Conservation (phyloP, 2,329 filamentous ascomycete genomes). For the Colletotrichum sp. region DNA sequence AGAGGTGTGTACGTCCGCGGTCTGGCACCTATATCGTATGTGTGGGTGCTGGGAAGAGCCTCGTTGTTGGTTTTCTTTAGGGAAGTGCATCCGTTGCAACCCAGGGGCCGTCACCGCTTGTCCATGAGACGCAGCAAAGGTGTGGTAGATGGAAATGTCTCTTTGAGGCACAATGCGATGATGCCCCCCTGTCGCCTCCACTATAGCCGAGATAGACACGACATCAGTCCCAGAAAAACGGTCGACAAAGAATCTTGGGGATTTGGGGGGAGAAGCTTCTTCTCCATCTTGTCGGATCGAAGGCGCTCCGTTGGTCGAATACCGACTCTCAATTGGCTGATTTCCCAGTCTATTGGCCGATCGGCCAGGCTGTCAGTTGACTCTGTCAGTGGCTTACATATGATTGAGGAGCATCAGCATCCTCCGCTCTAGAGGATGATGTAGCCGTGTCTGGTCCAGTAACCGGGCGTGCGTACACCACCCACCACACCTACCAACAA, state of each 20-base stretch:
- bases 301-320: not conserved
- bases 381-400: not conserved
- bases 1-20: not conserved
- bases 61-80: not conserved
- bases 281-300: not conserved
- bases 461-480: slow-evolving; percentile 17
- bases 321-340: not conserved
- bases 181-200: not conserved
- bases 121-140: not conserved
- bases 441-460: slow-evolving; percentile 12
- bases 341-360: not conserved
- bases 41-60: not conserved
- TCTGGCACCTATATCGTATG: not conserved
- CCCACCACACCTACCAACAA: not conserved
- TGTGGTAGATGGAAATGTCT: not conserved
- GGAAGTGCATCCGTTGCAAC: not conserved
- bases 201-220: not conserved
- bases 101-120: slow-evolving; percentile 1
- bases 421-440: slow-evolving; percentile 7
- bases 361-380: not conserved
- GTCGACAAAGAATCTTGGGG: not conserved
- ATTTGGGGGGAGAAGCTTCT: not conserved
- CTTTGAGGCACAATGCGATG: not conserved
- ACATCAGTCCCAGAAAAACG: not conserved
- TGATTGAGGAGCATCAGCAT: slow-evolving; percentile 1